Conservation (phyloP, 495 filamentous ascomycete genomes). For the Chaetomium tenue region DNA sequence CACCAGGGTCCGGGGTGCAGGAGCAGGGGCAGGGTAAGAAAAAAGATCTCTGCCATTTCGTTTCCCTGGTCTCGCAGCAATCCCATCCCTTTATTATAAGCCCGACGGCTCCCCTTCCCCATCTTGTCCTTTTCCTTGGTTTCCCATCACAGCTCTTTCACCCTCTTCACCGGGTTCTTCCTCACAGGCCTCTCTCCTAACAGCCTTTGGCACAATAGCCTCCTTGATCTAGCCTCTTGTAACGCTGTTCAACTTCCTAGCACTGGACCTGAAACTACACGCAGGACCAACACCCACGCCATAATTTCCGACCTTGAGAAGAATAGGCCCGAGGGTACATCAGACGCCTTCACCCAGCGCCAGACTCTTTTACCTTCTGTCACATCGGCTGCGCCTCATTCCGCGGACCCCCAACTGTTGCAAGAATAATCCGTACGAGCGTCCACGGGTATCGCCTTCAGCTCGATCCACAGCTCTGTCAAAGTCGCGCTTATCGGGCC, state of each 20-base stretch:
- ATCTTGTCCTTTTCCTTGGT: slow-evolving; percentile 30
- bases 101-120: slow-evolving; percentile 32
- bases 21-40: slow-evolving; percentile 25
- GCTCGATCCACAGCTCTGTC: slow-evolving; percentile 9
- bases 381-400: slow-evolving; percentile 28
- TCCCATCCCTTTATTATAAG: slow-evolving; percentile 37
- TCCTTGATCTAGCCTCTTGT: slow-evolving; percentile 10
- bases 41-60: slow-evolving; percentile 29
- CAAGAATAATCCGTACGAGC: slow-evolving; percentile 5
- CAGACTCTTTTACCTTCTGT: slow-evolving; percentile 11
- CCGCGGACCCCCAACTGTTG: slow-evolving; percentile 13
- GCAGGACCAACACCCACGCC: slow-evolving; percentile 13
- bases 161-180: slow-evolving; percentile 20
- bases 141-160: slow-evolving; percentile 33
- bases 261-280: slow-evolving; percentile 23
- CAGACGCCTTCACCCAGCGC: not conserved
- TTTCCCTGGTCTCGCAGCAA: slow-evolving; percentile 31
- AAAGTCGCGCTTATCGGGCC: slow-evolving; percentile 20
- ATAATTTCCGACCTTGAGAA: slow-evolving; percentile 10
- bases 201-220: slow-evolving; percentile 17
- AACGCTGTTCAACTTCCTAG: slow-evolving; percentile 6
- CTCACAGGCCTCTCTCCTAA: slow-evolving; percentile 3
- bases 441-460: slow-evolving; percentile 29
- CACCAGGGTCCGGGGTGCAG: slow-evolving; percentile 27
- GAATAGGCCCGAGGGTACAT: not conserved